Conservation (phyloP, 805 yeast genomes). For the Starmera caribaea region DNA sequence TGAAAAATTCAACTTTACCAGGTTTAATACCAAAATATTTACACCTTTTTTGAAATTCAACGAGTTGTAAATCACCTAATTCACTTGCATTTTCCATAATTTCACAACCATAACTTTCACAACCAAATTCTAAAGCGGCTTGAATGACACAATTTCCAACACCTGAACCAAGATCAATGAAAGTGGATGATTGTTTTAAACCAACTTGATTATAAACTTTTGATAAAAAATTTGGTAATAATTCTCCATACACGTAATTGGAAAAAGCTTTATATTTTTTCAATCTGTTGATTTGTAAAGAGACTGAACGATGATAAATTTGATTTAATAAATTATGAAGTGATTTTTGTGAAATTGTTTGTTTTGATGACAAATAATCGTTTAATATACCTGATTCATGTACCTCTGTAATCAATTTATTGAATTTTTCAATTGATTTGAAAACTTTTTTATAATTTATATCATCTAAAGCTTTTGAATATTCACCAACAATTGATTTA, state of each 20-base stretch:
- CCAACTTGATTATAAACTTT: slow-evolving; percentile 54
- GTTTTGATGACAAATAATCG: slow-evolving; percentile 20
- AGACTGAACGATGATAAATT: slow-evolving; percentile 67
- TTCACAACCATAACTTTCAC: slow-evolving; percentile 82
- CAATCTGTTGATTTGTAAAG: slow-evolving; percentile 59
- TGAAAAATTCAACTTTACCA: slow-evolving; percentile 47
- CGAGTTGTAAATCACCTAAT: slow-evolving; percentile 50
- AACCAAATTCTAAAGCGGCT: slow-evolving; percentile 81
- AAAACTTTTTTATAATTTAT: slow-evolving; percentile 22
- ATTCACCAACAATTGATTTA: slow-evolving; percentile 29
- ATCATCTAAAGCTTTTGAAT: slow-evolving; percentile 22
- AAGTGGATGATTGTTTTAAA: slow-evolving; percentile 42
- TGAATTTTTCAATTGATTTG: slow-evolving; percentile 32
- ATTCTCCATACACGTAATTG: slow-evolving; percentile 84
- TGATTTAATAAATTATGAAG: slow-evolving; percentile 65
- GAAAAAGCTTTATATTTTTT: slow-evolving; percentile 78
- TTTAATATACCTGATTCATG: slow-evolving; percentile 23
- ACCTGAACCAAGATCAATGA: slow-evolving; percentile 88
- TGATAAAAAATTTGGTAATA: slow-evolving; percentile 69
- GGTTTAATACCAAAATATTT: slow-evolving; percentile 53
- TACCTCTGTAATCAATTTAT: slow-evolving; percentile 27
- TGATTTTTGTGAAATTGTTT: slow-evolving; percentile 29
- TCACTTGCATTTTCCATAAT: slow-evolving; percentile 76
- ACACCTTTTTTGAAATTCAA: slow-evolving; percentile 49
- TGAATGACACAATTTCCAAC: slow-evolving; percentile 89